These are phyloP conservation scores for Leccinum sublutescens DNA, from an alignment of 768 basidiomycete genomes.

Conservation along the genomic window DNA sequence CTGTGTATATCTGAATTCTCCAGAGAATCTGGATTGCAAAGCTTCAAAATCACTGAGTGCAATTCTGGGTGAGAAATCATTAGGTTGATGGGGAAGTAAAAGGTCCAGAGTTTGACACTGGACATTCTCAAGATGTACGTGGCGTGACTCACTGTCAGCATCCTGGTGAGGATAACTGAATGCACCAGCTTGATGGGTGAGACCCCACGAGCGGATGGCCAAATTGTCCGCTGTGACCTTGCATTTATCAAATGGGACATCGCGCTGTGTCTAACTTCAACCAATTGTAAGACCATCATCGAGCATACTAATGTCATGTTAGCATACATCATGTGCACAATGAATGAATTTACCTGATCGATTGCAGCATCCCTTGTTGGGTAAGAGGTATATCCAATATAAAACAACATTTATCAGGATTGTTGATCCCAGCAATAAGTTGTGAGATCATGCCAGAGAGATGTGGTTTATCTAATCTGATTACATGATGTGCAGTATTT, in stretches of 20 bases:
- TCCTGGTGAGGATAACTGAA: slow-evolving; percentile 8
- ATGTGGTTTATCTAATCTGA: background rate
- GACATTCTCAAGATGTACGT: background rate
- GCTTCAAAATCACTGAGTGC: too few species aligned
- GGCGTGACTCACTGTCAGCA: background rate
- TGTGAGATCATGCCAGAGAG: background rate
- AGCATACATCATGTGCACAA: too few species aligned
- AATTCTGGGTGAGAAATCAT: background rate
- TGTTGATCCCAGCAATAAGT: background rate
- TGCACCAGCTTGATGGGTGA: background rate
- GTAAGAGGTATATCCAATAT: background rate
- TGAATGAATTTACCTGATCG: background rate
- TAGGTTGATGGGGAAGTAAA: background rate
- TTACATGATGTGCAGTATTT: background rate
- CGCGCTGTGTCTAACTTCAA: background rate
- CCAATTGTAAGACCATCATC: slow-evolving; percentile 5
- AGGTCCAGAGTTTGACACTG: slow-evolving; percentile 10
- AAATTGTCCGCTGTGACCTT: background rate
- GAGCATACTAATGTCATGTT: background rate
- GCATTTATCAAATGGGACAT: background rate
- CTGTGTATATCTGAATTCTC: background rate
- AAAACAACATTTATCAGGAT: background rate
- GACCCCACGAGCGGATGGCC: background rate
- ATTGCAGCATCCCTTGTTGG: background rate
- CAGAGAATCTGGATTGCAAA: background rate